Evolutionary conservation across 768 basidiomycete species (phyloP), one percentile per base, ranked within the genome.

Genomic region (Mycena rosella): DNA sequence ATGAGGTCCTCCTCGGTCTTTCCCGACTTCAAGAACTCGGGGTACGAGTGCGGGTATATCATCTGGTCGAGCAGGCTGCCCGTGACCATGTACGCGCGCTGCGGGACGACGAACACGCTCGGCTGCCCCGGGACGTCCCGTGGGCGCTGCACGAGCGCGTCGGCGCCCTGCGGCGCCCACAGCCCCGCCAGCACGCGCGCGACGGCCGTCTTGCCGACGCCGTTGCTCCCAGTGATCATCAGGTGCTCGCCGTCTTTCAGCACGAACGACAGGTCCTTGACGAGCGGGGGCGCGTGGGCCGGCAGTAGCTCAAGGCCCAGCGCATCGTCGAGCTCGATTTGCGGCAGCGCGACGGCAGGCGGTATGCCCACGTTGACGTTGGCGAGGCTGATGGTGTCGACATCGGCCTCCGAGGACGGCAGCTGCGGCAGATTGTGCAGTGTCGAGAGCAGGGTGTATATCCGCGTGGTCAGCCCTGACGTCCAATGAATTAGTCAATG

Each of bases 171-270:
- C 3, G 90, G 86, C 0, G 91, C 90, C 97, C 97, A 98, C 7
- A 99, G 81, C 4, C 95, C 93, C 0, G 96, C 95, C 11, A 98
- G 80, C 10, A 99, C 92, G 7, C 97, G 86, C 2, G 96, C 95
- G 30, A 96, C 88, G 11, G 94, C 88, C 0, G 94, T 95, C 82
- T 98, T 97, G 0, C 96, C 96, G 2, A 96, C 94, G 0, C 96
- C 96, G 73, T 96, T 97, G 60, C 91, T 91, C 1, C 96, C 96
- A 0, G 95, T 96, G 70, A 98, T 95, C 89, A 98, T 93, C 9
- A 96, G 81, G 74, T 98, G 96, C 79, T 97, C 93, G 3, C 94
- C 93, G 18, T 85, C 82, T 38, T 73, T 78, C 60, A 98, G 84
- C 11, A 80, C 76, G 29, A 98, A 75, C 47, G 84, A 89, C 24